Conservation (phyloP, 2,329 filamentous ascomycete genomes). For the Phyllosticta citriasiana region DNA sequence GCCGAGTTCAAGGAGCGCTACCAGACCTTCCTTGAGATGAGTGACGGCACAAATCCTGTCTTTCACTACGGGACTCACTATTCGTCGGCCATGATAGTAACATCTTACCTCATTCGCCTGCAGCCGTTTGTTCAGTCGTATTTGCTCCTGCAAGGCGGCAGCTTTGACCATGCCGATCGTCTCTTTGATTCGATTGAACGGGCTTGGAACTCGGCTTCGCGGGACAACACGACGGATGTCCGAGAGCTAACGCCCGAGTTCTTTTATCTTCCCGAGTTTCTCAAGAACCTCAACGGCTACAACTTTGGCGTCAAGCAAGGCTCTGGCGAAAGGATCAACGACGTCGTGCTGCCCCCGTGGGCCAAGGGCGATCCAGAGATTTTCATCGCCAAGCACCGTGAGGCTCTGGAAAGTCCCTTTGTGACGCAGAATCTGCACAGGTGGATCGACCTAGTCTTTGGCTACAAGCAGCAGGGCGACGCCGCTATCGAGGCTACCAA, state of each 20-base stretch:
- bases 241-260: slow-evolving; percentile 94
- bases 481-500: slow-evolving; percentile 85
- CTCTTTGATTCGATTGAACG: slow-evolving; percentile 89
- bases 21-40: slow-evolving; percentile 81
- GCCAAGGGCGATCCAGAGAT: slow-evolving; percentile 92
- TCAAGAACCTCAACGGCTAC: slow-evolving; percentile 88
- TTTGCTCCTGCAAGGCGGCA: slow-evolving; percentile 85
- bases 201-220: slow-evolving; percentile 83
- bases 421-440: slow-evolving; percentile 82
- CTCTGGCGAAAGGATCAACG: slow-evolving; percentile 66
- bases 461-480: slow-evolving; percentile 86
- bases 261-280: slow-evolving; percentile 90
- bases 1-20: slow-evolving; percentile 76
- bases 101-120: slow-evolving; percentile 87
- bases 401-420: slow-evolving; percentile 86
- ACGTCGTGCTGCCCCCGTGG: slow-evolving; percentile 88
- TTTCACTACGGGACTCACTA: slow-evolving; percentile 99
- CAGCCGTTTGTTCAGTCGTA: slow-evolving; percentile 97
- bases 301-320: slow-evolving; percentile 86
- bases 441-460: slow-evolving; percentile 96
- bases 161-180: slow-evolving; percentile 90
- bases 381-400: slow-evolving; percentile 91
- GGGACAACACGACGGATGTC: slow-evolving; percentile 86
- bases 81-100: slow-evolving; percentile 97
- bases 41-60: slow-evolving; percentile 60